Conservation (phyloP, 2,329 filamentous ascomycete species). For the Fusarium sp. region DNA sequence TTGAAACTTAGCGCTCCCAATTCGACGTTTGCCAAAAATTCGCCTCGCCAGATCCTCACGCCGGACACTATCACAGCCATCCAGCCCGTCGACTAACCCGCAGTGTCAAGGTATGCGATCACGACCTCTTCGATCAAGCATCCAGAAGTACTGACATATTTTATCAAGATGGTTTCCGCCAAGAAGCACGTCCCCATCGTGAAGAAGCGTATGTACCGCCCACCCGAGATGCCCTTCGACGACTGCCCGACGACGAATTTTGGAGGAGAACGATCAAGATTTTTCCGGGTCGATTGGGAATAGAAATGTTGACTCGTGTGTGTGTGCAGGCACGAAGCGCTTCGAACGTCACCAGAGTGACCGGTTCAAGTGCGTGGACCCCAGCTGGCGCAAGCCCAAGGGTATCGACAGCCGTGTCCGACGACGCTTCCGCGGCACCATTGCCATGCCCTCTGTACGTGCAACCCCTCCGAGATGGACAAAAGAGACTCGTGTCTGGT, state of each 20-base stretch:
- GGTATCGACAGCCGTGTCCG: conserved; percentile 99
- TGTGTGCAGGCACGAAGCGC: conserved; percentile 80
- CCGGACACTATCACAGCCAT: conserved; percentile 52
- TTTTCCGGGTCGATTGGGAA: conserved; percentile 7
- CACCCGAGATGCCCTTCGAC: conserved; percentile 18
- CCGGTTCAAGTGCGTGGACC: conserved; percentile 90
- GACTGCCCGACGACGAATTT: conserved; percentile 31
- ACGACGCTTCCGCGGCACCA: conserved; percentile 95
- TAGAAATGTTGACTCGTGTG: conserved; percentile 53
- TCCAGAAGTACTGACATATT: conserved; percentile 47
- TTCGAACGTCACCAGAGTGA: conserved; percentile 99
- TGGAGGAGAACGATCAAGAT: conserved; percentile 8
- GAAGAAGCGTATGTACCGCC: conserved; percentile 93
- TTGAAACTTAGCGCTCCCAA: conserved; percentile 44
- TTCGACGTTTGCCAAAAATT: conserved; percentile 52
- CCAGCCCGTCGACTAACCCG: conserved; percentile 50
- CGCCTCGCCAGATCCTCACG: conserved; percentile 51
- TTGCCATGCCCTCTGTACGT: conserved; percentile 98
- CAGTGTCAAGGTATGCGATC: conserved; percentile 55
- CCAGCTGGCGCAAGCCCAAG: conserved; percentile 99
- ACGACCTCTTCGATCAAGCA: conserved; percentile 22
- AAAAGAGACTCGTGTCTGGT: conserved; percentile 3
- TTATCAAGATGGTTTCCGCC: conserved; percentile 90
- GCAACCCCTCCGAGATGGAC: conserved; percentile 7
- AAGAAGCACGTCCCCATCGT: conserved; percentile 99